Evolutionary conservation across 768 basidiomycete genomes (phyloP), one percentile per base, ranked within the genome.

Genomic region (Boletus speciosus): DNA sequence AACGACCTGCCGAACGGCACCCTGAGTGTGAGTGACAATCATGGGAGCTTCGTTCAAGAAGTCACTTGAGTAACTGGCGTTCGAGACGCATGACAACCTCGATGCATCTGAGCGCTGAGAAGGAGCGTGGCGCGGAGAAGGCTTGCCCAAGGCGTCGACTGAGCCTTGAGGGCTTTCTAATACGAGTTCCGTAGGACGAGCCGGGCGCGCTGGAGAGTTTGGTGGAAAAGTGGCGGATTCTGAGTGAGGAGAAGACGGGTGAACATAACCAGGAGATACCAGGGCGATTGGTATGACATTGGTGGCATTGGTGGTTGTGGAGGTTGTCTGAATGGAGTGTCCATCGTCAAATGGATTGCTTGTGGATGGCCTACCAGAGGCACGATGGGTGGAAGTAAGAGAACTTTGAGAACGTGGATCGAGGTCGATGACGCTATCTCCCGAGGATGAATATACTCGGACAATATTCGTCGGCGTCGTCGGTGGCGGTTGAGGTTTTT

Each of bases 201-300:
- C 67, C 6, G 86, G 83, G 45, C 83, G 83, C 9, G 73, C 58
- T 14, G 85, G 84, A 32, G 73, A 76, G 34, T 72, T 69, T 29
- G 58, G 37, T n/a, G 46, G 39, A 38, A 63, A 51, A 41, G 57
- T 40, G 16, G 56, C 51, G 2, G 61, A 61, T 38, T 61, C 62
- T 15, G 81, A 78, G 10, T 67, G 66, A 12, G 67, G 29, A 70
- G 69, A 35, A 70, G 74, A 34, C 57, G 68, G 45, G 4, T 57
- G 58, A 21, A 70, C 67, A 11, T 79, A 77, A 21, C 81, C 81
- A 16, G 86, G 81, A 23, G 85, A 72, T 35, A 92, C 85, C 40
- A 92, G 77, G 12, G 90, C 90, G 55, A 93, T 92, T 56, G 90
- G 90, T 54, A 93, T 93, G 59, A 91, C 90, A 61, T 93, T 93